phyloP scores from a whole-genome alignment of 2,329 filamentous ascomycete species.

The Fusarium scirpi region DNA sequence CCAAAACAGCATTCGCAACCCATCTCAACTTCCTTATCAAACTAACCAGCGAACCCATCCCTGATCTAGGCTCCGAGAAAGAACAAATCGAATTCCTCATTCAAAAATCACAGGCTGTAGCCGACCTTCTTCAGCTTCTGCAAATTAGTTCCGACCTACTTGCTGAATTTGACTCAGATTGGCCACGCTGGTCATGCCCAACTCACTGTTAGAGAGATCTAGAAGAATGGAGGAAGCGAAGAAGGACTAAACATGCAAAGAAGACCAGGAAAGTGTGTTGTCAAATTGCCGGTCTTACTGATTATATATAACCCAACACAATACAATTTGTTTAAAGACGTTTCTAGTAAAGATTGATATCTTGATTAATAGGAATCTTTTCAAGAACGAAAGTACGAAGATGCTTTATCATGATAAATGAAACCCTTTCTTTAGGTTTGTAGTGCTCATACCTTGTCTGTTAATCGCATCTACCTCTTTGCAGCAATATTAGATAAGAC shows the following conservation, averaged over 20 bases:
- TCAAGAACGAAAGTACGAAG: background rate
- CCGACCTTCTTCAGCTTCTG: background rate
- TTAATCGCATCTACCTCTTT: background rate
- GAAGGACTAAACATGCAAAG: no score
- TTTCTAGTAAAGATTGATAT: background rate
- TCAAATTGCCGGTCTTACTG: background rate
- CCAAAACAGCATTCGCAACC: background rate
- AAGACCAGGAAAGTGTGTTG: background rate
- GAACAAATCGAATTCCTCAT: background rate
- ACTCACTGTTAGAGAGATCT: background rate
- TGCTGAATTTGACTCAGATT: background rate
- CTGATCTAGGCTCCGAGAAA: background rate
- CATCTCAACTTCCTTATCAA: background rate
- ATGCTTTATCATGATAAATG: background rate
- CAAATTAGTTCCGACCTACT: background rate
- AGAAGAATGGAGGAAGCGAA: background rate
- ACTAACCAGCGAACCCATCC: background rate
- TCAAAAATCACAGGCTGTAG: background rate
- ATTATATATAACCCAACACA: background rate
- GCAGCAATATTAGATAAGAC: background rate
- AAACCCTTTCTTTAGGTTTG: background rate
- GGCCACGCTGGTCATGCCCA: background rate
- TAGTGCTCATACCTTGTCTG: background rate
- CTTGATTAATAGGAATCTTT: no score
- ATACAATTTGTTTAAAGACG: background rate